phyloP scores from a whole-genome alignment of 352 stramenopile genomes.

The Globisporangium nagaii region DNA sequence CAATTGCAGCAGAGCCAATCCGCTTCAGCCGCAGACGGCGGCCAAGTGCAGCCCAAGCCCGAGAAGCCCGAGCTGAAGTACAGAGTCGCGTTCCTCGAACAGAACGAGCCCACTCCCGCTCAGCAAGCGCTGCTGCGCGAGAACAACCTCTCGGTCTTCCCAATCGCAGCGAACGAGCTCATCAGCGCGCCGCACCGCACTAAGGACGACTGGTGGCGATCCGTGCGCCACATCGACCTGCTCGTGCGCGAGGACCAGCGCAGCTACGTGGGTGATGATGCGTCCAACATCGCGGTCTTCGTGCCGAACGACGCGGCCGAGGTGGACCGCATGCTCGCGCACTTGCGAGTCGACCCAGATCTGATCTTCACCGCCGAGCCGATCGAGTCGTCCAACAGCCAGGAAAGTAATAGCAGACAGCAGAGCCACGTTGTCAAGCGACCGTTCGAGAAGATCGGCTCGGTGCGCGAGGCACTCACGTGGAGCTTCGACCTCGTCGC shows the following conservation, averaged over 20 bases:
- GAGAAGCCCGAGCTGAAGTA: conserved; percentile 34
- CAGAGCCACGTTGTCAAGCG: conserved; percentile 13
- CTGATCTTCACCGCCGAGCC: conserved; percentile 37
- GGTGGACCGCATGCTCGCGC: conserved; percentile 45
- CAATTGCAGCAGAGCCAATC: conserved; percentile 19
- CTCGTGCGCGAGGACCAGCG: conserved; percentile 40
- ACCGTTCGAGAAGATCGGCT: conserved; percentile 54
- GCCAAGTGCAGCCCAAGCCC: conserved; percentile 18
- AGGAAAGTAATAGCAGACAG: conserved; percentile 6
- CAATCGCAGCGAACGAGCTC: conserved; percentile 43
- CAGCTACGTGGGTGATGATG: conserved; percentile 40
- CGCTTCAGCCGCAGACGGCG: background rate
- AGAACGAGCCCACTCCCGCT: conserved; percentile 3
- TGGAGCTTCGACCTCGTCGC: conserved; percentile 77
- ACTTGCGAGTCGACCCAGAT: conserved; percentile 48
- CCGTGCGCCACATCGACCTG: conserved; percentile 70
- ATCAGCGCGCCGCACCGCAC: conserved; percentile 57
- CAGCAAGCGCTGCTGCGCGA: conserved; percentile 27
- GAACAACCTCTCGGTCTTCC: conserved; percentile 41
- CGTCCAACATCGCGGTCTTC: conserved; percentile 78
- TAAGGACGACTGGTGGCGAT: conserved; percentile 45
- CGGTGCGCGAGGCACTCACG: conserved; percentile 56
- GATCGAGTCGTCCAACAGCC: conserved; percentile 5
- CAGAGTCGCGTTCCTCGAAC: conserved; percentile 42
- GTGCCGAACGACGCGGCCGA: conserved; percentile 47